Conservation (phyloP, 2,329 filamentous ascomycete genomes). For the Sporothrix euskadiensis region DNA sequence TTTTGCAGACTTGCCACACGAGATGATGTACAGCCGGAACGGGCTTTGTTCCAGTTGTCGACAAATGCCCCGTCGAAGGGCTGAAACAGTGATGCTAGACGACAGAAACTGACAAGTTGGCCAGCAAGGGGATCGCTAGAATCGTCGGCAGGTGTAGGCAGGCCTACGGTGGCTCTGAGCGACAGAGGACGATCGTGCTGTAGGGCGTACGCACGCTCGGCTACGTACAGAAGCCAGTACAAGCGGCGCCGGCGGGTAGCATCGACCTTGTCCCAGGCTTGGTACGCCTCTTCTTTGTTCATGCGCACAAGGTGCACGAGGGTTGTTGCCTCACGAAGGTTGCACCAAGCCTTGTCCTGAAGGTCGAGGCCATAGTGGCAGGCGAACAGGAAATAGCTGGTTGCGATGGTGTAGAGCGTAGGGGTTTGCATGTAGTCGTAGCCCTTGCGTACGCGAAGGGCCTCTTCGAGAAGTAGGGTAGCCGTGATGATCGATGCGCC, state of each 20-base stretch:
- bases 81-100: slow-evolving; percentile 63
- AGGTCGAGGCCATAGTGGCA: slow-evolving; percentile 70
- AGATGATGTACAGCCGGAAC: slow-evolving; percentile 55
- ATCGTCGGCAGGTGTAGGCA: slow-evolving; percentile 64
- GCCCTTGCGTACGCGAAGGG: slow-evolving; percentile 62
- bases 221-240: slow-evolving; percentile 72
- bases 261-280: slow-evolving; percentile 59
- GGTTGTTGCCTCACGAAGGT: slow-evolving; percentile 74
- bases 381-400: slow-evolving; percentile 78
- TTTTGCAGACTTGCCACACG: slow-evolving; percentile 62
- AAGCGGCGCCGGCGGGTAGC: slow-evolving; percentile 64
- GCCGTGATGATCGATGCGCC: slow-evolving; percentile 64
- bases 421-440: slow-evolving; percentile 61
- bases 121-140: slow-evolving; percentile 55
- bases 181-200: slow-evolving; percentile 69
- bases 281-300: slow-evolving; percentile 64
- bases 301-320: slow-evolving; percentile 62
- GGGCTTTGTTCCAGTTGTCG: slow-evolving; percentile 66
- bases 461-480: slow-evolving; percentile 67
- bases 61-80: slow-evolving; percentile 67
- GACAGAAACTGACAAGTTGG: slow-evolving; percentile 58
- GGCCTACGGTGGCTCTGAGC: slow-evolving; percentile 66
- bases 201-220: slow-evolving; percentile 71
- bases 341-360: slow-evolving; percentile 77
- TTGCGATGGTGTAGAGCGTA: slow-evolving; percentile 61